Evolutionary conservation across 2,329 filamentous ascomycete species (phyloP).

Genomic region (Sporothrix dimorphospora): DNA sequence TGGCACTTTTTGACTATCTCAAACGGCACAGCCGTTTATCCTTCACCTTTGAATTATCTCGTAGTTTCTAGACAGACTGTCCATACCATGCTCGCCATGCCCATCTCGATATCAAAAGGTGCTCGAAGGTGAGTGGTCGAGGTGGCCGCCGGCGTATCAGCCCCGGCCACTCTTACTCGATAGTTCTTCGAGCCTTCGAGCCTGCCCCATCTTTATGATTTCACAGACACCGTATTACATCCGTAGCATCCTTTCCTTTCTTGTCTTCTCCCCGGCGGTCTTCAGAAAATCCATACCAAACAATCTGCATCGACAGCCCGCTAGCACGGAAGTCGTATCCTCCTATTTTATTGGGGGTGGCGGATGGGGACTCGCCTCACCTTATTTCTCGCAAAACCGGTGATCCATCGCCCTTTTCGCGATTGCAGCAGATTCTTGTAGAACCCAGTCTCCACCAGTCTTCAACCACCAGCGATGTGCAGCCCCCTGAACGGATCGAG

Average conservation of each 20-base stretch:
- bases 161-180: neutral
- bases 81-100: neutral
- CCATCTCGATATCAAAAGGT: conserved; percentile 7
- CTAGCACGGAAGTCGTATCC: neutral
- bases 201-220: neutral
- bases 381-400: conserved; percentile 4
- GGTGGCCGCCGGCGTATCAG: neutral
- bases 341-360: neutral
- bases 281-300: neutral
- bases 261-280: neutral
- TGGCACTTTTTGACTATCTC: neutral
- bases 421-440: neutral
- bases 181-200: neutral
- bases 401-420: conserved; percentile 1
- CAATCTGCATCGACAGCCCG: conserved; percentile 19
- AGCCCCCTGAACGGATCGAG: conserved; percentile 24
- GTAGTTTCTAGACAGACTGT: neutral
- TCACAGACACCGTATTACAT: neutral
- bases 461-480: neutral
- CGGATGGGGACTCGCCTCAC: neutral
- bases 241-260: neutral
- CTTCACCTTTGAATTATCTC: neutral
- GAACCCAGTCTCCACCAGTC: neutral
- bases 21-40: neutral
- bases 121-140: too few species aligned